Base-by-base conservation (phyloP, 345 rosid species). In the Gossypium turneri region DNA sequence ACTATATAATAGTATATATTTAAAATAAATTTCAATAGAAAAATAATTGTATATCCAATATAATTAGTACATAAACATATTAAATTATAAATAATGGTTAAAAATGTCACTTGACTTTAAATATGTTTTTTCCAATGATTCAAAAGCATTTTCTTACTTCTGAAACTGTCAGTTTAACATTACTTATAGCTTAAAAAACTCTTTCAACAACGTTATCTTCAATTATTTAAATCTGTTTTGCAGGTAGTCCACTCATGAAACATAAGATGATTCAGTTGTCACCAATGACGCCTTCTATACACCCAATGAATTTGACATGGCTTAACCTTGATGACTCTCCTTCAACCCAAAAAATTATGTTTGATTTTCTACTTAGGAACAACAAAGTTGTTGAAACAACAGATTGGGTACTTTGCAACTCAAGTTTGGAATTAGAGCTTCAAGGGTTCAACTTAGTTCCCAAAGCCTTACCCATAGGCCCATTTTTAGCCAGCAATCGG, bases 361-460 rank as follows among this genome's bases (percentile, higher is more conserved):
- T 90, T 25, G 29, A 72, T 9, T 20, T 70, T 4, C 16, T 76
- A n/a, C 2, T 53, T 13, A 70, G 67, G 6, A 76, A 67, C 77
- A 79, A 16, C 5, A 50, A 78, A 50, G 67, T 73, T 16, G 8
- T 72, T 13, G 65, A 81, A 17, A 68, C 67, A 55, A 20, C 70
- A 44, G 82, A 88, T 20, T 86, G 88, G 86, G 41, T 86, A 11
- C 75, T 86, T 38, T 81, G 79, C 68, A 57, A 76, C 73, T 56
- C 78, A 27, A 8, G 74, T n/a, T 22, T 25, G 11, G 60, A 68
- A 3, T 24, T 76, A 38, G 74, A 76, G 68, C 3, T 38, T 8
- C 50, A 20, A 19, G 78, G 38, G 10, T 68, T 76, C 10, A 12
- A 45, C 24, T 17, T 57, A 67, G 48, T 1, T 68, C 78, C 74